Base-by-base conservation (phyloP, 768 basidiomycete species). In the Serendipita sp. region DNA sequence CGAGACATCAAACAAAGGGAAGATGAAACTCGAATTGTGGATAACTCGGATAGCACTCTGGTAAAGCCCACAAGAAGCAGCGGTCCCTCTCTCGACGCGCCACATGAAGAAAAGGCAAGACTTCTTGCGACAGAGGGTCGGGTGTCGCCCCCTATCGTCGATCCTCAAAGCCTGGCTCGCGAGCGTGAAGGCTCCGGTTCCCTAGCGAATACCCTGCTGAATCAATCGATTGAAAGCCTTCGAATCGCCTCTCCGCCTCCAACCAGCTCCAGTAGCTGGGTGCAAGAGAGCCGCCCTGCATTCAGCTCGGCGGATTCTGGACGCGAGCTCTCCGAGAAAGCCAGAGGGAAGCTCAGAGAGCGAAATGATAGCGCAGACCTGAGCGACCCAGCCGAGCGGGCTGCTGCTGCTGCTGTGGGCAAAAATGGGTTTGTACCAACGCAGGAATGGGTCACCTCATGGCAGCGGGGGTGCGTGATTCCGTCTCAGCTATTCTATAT, bases 401-500 rank as follows among this genome's bases (percentile, higher is more conserved):
- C 82, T 24, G 82, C 86, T n/a, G 77, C 81, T 31, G 76, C 77
- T 17, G 84, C 83, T 13, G 81, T 94, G 17, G 92, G 92, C 30
- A 79, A 87, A 66, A 94, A 91, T 71, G 90, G 92, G 2, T 99
- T 97, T 72, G 78, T 94, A 5, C 93, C 96, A 11, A 96, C 92
- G 2, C 90, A 96, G 71, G 91, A 92, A 82, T 99, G 96, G 95
- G 92, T 92, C 3, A 81, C 88, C 22, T 93, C 93, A 1, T 98
- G 95, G 95, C 90, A 95, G 68, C 90, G 94, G 79, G 94, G 94
- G 91, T 90, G 67, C 70, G 77, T 70, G 33, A 17, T 9, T 43
- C 3, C n/a, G 56, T 61, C 28, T 45, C 22, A 17, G 11, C n/a
- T 31, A 9, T 20, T 22, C 30, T 22, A n/a, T 30, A 50, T 64